Base-by-base conservation (phyloP, 257 asterid genomes). In the Ehretia macrophylla region DNA sequence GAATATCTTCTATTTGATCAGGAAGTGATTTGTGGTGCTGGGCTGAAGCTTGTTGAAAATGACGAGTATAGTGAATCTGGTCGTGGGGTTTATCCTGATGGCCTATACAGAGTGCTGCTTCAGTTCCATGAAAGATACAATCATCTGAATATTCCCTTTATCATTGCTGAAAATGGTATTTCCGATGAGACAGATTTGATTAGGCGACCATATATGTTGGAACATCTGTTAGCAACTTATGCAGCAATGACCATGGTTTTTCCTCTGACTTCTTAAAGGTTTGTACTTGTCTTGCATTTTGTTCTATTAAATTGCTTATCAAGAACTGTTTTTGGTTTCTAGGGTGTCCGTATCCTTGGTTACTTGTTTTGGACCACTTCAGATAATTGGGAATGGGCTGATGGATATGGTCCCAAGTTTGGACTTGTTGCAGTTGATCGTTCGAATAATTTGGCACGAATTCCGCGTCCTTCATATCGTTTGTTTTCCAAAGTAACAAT, bases 331-430 rank as follows among this genome's bases (percentile, higher is more conserved):
- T 66, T 56, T 61, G 18, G 44, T 56, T 61, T 18, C 32, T 47
- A 89, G 98, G 99, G 97, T 58, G 87, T 92, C 11, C 95, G 86
- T 0, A 59, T 92, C 59, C 81, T 88, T 61, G 99, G 99, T 46
- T 92, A 88, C 81, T 62, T 92, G 66, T 92, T 92, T 71, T 92
- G 99, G 99, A 92, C 99, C 51, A 88, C 86, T 76, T 92, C 99
- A 19, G 99, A 92, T 77, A 92, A 92, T 81, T 92, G 99, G 99
- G 99, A 92, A 64, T 92, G 99, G 99, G 97, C 99, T 47, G 99
- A 92, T 73, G 99, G 99, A 5, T 92, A 92, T 61, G 99, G 99
- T 21, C 99, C 99, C 40, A 92, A 92, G 82, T 92, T 88, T 64
- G 99, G 99, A 55, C 74, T 92, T 69, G 95, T 85, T 39, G 95